Base-by-base conservation (phyloP, 352 stramenopile genomes). In the Thalassiosira hispida region DNA sequence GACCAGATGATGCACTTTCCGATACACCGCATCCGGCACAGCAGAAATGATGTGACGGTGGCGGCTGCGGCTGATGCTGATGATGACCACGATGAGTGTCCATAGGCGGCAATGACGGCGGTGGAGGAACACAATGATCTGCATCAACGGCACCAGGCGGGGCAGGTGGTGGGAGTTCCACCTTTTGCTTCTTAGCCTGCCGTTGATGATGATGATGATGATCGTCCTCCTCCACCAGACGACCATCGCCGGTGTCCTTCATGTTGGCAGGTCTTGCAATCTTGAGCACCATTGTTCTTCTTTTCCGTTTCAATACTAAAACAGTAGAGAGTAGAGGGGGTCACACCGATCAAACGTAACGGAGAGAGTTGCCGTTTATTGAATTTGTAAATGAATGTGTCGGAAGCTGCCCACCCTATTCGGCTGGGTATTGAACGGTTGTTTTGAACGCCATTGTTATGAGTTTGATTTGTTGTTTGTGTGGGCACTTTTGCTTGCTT, bases 11-110 rank as follows among this genome's bases (percentile, higher is more conserved):
- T 35, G 59, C 46, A 6, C 47, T 68, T 31, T 81, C 73, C 4
- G 57, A 46, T 29, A 71, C 56, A 20, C 62, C 62, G 35, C 73
- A 81, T 27, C 73, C 73, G 1, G 55, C 65, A 56, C 73, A 81
- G 25, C 55, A 49, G 49, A 57, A 31, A 61, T 22, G 33, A 14
- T 40, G n/a, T 22, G 18, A 40, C 27, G 9, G 27, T 33, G 14
- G 23, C 9, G 14, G 23, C 12, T 46, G 4, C 46, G 2, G 40
- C 7, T 47, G 40, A 12, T 8, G 23, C 12, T 46, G 4, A 44
- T 16, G 40, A 47, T 47, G 40, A 12, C 31, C 3, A 38, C 8
- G 31, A 38, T 47, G 5, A 3, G 14, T 16, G 33, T 52, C 44
- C 23, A 22, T 55, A 14, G 35, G 33, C 11, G 11, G 40, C 40